Conservation (phyloP, 75 land plant species). For the Adiantum capillusveneris region DNA sequence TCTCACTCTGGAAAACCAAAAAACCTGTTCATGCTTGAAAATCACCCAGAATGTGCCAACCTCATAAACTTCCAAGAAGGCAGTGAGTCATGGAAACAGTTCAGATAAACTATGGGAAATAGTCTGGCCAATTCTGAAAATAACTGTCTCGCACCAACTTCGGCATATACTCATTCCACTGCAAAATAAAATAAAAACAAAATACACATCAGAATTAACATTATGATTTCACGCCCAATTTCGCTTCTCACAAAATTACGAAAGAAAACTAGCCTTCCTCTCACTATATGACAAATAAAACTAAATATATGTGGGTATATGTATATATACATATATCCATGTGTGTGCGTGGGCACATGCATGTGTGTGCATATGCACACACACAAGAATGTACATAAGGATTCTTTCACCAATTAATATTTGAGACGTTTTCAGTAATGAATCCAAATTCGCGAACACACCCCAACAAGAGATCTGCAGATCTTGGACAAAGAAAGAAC, state of each 20-base stretch:
- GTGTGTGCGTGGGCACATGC: no score
- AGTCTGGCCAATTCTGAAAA: conserved; percentile 36
- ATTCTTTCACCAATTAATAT: neutral
- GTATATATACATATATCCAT: no score
- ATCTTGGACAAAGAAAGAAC: neutral
- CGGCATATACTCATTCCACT: conserved; percentile 38
- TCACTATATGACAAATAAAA: no score
- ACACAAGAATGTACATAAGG: neutral
- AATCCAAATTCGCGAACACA: neutral
- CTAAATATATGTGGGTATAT: no score
- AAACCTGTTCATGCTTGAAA: no score
- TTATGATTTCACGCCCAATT: neutral
- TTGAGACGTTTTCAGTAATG: neutral
- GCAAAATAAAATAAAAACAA: conserved; percentile 1
- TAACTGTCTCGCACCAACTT: conserved; percentile 28
- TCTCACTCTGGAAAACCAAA: no score
- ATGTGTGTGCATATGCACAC: neutral
- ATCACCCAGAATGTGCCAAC: no score
- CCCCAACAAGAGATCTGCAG: neutral
- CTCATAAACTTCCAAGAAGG: no score
- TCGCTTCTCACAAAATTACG: neutral
- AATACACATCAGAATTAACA: neutral
- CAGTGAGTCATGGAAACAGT: no score
- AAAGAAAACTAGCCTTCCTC: no score
- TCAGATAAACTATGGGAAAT: conserved; percentile 20